Base-by-base conservation (phyloP, 2,329 filamentous ascomycete species). In the Alternaria panax region DNA sequence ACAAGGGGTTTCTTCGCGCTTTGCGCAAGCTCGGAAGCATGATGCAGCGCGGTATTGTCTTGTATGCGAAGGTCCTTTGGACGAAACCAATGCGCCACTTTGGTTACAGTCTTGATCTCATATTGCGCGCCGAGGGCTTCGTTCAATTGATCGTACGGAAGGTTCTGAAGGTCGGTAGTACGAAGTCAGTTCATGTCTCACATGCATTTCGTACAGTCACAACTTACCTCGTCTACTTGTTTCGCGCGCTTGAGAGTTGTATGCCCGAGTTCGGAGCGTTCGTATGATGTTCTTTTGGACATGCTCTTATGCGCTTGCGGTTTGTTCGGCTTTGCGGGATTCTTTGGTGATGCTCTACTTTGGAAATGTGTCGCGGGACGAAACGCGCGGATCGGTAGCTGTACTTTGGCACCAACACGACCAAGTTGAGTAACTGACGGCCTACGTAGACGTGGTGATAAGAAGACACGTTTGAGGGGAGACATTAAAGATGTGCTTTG, bases 71-170 rank as follows among this genome's bases (percentile, higher is more conserved):
- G 67, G 54, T 84, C 83, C 60, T 84, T 84, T 57, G 79, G 80
- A n/a, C 82, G 79, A 63, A 84, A 84, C 83, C 82, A 84, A 60
- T 84, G 82, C 5, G 80, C 71, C 1, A 84, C 79, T 58, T 77
- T 81, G n/a, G 70, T 73, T 6, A 78, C 75, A 7, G 79, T 70
- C 20, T 75, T 72, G 11, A 76, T 70, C 34, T 75, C 75, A 18
- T 78, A 69, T 57, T 81, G 81, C 7, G 75, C 68, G 22, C 77
- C 72, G 4, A 84, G 69, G 2, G 76, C 69, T 41, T 76, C 68
- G n/a, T 72, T 64, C 16, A 85, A 73, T 34, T 80, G 68, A 14
- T 79, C 71, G 57, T 80, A 83, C 0, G 83, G 82, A 1, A 79
- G 70, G 25, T 83, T 68, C 7, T 75, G 70, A n/a, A 8, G 32